Base-by-base conservation (phyloP, 805 yeast genomes). In the Starmerella potacharoeniae region DNA sequence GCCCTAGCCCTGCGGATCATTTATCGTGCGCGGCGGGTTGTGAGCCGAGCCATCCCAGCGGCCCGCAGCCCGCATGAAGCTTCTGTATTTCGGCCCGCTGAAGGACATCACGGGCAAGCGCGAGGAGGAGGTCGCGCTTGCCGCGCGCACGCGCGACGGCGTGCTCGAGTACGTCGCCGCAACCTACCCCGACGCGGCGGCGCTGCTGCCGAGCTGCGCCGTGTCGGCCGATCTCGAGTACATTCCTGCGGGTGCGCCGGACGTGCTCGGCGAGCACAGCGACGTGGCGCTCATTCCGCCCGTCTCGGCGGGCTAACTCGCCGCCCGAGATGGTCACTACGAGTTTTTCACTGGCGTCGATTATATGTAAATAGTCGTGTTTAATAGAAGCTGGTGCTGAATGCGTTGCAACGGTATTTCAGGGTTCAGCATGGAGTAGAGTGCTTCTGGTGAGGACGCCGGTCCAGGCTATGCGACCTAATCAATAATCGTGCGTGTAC, bases 211-310 rank as follows among this genome's bases (percentile, higher is more conserved):
- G 11, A 43, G 64, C 16, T 60, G 65, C 36, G 66, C 64, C n/a
- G 46, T 63, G 6, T 52, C 65, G 0, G 64, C 62, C 10, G 58
- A 64, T 40, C 54, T 60, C 11, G 65, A 64, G 22, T 65, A 65
- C 40, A 61, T 58, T 7, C 59, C 53, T 2, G 55, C 49, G 6
- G 49, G 34, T 9, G 49, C 30, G 9, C 16, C 51, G 30, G 54
- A 50, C 14, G n/a, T 50, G 13, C 33, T 65, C 4, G 16, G 5
- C 6, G 49, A 45, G 3, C 46, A 49, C 45, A 63, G 64, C 46
- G 68, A 65, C 43, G 55, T 65, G 7, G 67, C 67, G 5, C 44
- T 65, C 11, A 62, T 65, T 40, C 68, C 68, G 6, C 68, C 68
- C 0, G 66, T 65, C 2, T 64, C 68, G 2, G 66, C 65, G 1